Evolutionary conservation across 164 flowering plant genomes (phyloP), one percentile per base, ranked within the genome.

Genomic region (Cinnamomum chago): DNA sequence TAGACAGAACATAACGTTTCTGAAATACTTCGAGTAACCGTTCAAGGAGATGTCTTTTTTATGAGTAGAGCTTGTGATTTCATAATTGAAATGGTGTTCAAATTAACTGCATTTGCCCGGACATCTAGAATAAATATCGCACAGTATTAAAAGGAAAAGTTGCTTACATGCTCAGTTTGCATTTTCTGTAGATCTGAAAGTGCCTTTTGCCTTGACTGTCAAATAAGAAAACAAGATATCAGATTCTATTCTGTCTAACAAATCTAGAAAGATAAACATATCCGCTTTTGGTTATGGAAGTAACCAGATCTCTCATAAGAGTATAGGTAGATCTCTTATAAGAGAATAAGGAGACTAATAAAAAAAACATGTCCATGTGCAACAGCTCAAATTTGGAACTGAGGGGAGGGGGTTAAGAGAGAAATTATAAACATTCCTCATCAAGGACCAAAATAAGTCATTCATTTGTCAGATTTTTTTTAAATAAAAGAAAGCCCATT

Each of bases 201-300:
- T 30, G 98, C 98, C 81, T 91, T 90, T 77, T 87, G 91, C 84
- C 96, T 90, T n/a, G 93, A 89, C 94, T 90, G 90, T 79, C 51
- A 75, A 76, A 24, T 24, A 58, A 33, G 60, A 28, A 72, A 51
- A 73, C 23, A 75, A 12, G 25, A 66, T 66, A 10, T 25, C 20
- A 67, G 70, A 6, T 33, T 67, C 47, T 40, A 40, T 6, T 40
- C 47, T 7, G 47, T 40, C 9, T 5, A 40, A 40, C 33, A 64
- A 10, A 22, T 64, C 5, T 25, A 23, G 28, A 22, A 64, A 64
- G 33, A 55, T 22, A 24, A 22, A 64, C 28, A 64, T 64, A 25
- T 64, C 28, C 1, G 33, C 23, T 23, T 64, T 23, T 25, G 28
- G 67, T 23, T 24, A 14, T 60, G 64, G 47, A 40, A 40, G 47